A percentile compares a stretch with the other conserved stretches of the same genome.
phyloP scores from a whole-genome alignment of 805 yeast genomes.

The Myxozyma neglecta region DNA sequence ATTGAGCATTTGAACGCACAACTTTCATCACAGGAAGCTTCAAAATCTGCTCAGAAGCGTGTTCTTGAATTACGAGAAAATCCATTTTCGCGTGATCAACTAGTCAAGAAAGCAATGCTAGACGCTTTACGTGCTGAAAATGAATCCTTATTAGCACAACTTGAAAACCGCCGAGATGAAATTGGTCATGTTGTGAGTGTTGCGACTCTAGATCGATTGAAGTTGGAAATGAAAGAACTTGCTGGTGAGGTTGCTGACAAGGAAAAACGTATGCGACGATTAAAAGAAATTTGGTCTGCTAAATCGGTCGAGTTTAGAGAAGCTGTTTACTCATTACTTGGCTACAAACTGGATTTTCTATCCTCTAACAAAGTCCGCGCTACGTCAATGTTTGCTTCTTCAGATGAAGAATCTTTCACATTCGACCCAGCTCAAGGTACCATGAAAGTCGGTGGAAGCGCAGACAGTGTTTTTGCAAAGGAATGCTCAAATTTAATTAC shows the following conservation, averaged over 20 bases:
- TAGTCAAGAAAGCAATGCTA: conserved; percentile 54
- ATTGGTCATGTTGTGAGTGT: conserved; percentile 51
- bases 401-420: conserved; percentile 49
- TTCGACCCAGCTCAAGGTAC: conserved; percentile 59
- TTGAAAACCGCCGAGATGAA: conserved; percentile 25
- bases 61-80: conserved; percentile 65
- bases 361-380: conserved; percentile 57
- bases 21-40: conserved; percentile 40
- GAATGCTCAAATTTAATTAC: conserved; percentile 55
- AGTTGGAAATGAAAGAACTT: conserved; percentile 51
- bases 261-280: conserved; percentile 54
- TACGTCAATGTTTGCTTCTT: conserved; percentile 47
- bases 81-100: conserved; percentile 63
- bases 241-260: conserved; percentile 51
- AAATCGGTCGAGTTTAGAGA: conserved; percentile 73
- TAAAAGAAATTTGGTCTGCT: conserved; percentile 43
- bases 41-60: conserved; percentile 47
- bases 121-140: conserved; percentile 60
- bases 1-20: conserved; percentile 44
- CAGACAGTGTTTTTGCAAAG: conserved; percentile 38
- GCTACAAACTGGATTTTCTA: conserved; percentile 70
- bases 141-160: conserved; percentile 47
- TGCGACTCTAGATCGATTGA: conserved; percentile 62
- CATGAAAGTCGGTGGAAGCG: conserved; percentile 49
- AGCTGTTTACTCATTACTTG: conserved; percentile 65